Evolutionary conservation across 495 filamentous ascomycete genomes (phyloP).

Genomic region (Talaromyces wortmannii): DNA sequence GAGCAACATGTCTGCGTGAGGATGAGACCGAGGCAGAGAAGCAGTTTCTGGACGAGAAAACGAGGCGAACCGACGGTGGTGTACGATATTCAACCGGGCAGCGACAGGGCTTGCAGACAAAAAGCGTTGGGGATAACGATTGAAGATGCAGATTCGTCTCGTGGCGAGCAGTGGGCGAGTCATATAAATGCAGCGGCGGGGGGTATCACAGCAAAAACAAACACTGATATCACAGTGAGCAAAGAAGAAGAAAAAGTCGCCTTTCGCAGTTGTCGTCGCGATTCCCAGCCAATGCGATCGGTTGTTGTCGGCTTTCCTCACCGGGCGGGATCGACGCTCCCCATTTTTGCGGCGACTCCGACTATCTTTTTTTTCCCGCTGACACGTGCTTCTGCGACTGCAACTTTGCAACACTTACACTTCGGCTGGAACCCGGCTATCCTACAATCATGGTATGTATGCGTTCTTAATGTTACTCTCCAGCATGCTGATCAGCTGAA

Average conservation of each 20-base stretch:
- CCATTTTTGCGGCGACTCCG: neutral
- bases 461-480: neutral
- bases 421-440: neutral
- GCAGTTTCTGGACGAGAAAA: neutral
- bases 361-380: conserved; percentile 1
- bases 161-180: neutral
- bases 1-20: conserved; percentile 32
- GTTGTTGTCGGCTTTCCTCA: neutral
- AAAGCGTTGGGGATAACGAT: neutral
- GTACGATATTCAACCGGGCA: neutral
- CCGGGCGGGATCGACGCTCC: too few species aligned
- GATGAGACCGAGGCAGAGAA: neutral
- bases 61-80: neutral
- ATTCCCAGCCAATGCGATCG: neutral
- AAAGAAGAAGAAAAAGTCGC: neutral
- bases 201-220: neutral
- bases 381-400: neutral
- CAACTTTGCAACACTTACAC: neutral
- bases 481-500: neutral
- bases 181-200: neutral
- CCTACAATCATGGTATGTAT: conserved; percentile 10
- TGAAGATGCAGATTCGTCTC: neutral
- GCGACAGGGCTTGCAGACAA: neutral
- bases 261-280: too few species aligned
- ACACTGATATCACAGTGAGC: neutral